Conservation (phyloP, 495 filamentous ascomycete genomes). For the Endocarpon pusillum region DNA sequence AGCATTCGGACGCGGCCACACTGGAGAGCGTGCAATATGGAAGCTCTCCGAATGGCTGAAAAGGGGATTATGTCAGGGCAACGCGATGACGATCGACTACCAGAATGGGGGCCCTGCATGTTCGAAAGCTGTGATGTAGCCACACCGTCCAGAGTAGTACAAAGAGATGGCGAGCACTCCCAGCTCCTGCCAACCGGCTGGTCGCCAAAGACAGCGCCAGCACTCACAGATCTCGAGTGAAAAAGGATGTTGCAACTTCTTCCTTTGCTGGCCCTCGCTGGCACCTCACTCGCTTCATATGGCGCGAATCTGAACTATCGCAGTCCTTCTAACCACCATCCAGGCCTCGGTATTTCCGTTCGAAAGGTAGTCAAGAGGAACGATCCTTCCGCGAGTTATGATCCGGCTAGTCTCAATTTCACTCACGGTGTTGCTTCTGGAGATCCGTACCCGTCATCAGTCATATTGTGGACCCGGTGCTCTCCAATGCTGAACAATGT, state of each 20-base stretch:
- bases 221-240: too few species aligned
- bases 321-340: constrained; percentile 41
- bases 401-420: constrained; percentile 35
- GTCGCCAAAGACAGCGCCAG: too few species aligned
- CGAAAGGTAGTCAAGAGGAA: constrained; percentile 28
- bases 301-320: constrained; percentile 38
- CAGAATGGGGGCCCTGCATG: too few species aligned
- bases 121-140: too few species aligned
- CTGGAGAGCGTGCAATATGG: too few species aligned
- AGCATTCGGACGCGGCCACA: too few species aligned
- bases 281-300: constrained; percentile 8
- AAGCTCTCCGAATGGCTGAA: too few species aligned
- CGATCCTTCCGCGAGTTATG: constrained; percentile 17
- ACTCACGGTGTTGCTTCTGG: constrained; percentile 56
- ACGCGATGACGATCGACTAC: too few species aligned
- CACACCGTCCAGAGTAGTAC: too few species aligned
- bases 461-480: constrained; percentile 50
- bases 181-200: too few species aligned
- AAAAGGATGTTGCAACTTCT: constrained; percentile 6
- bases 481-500: constrained; percentile 38
- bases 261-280: constrained; percentile 5
- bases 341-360: constrained; percentile 33
- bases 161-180: too few species aligned
- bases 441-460: constrained; percentile 43
- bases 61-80: too few species aligned